Conservation (phyloP, 1,139 yeast genomes). For the Geotrichum histeridarum region DNA sequence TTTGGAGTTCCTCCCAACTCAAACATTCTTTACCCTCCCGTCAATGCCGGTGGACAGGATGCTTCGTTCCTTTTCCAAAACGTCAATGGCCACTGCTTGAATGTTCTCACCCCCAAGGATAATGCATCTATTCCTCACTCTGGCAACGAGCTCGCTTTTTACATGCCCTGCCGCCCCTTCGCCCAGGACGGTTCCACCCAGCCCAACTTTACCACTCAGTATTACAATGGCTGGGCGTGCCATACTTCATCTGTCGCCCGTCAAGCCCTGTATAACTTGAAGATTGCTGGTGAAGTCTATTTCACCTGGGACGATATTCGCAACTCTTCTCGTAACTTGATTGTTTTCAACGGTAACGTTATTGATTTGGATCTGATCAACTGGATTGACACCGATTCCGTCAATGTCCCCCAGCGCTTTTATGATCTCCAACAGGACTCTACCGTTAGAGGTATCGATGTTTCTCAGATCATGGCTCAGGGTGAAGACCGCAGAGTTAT, state of each 20-base stretch:
- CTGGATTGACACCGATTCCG: slow-evolving; percentile 66
- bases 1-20: slow-evolving; percentile 66
- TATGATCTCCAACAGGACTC: slow-evolving; percentile 54
- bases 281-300: slow-evolving; percentile 67
- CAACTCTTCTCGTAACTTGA: slow-evolving; percentile 66
- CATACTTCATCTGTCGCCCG: slow-evolving; percentile 74
- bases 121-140: slow-evolving; percentile 66
- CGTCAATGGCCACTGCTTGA: slow-evolving; percentile 89
- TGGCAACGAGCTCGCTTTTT: slow-evolving; percentile 77
- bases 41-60: slow-evolving; percentile 84
- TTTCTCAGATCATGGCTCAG: slow-evolving; percentile 69
- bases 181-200: slow-evolving; percentile 63
- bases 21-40: slow-evolving; percentile 75
- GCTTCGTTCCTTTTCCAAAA: slow-evolving; percentile 88
- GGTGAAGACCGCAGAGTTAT: slow-evolving; percentile 67
- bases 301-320: slow-evolving; percentile 86
- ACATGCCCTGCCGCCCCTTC: slow-evolving; percentile 83
- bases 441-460: slow-evolving; percentile 66
- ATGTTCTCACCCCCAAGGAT: slow-evolving; percentile 66
- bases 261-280: slow-evolving; percentile 55
- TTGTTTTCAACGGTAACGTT: slow-evolving; percentile 84
- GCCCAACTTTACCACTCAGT: slow-evolving; percentile 53
- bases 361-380: slow-evolving; percentile 69
- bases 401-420: slow-evolving; percentile 68
- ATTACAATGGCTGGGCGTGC: slow-evolving; percentile 83